Percentiles rank a stretch among this genome's conserved stretches.
Evolutionary conservation across 2,329 filamentous ascomycete species (phyloP).

Genomic region (Purpureocillium lavendulum): DNA sequence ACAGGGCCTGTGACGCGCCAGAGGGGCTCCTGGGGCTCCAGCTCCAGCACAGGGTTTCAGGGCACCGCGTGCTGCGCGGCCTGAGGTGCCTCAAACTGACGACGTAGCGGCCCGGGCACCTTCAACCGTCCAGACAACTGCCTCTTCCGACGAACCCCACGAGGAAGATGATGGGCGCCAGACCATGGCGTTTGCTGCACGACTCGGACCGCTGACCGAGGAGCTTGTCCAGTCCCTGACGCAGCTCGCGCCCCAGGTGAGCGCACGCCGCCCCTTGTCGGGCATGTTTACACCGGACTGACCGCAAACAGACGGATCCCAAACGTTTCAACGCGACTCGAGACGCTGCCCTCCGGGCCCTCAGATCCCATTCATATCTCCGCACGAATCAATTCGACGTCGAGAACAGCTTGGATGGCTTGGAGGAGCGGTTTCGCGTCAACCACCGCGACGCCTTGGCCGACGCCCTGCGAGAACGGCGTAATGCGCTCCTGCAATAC

Average conservation of each 20-base stretch:
- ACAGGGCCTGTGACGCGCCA: neutral
- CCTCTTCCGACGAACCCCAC: no score
- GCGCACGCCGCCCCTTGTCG: conserved; percentile 1
- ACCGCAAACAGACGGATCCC: conserved; percentile 14
- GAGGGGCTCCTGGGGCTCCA: conserved; percentile 2
- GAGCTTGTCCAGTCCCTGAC: conserved; percentile 62
- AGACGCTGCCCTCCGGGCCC: conserved; percentile 39
- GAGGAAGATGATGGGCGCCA: neutral
- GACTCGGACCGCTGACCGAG: conserved; percentile 56
- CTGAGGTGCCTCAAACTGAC: no score
- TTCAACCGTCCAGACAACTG: no score
- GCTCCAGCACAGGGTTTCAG: no score
- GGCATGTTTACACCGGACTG: conserved; percentile 1
- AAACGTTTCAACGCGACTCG: conserved; percentile 33
- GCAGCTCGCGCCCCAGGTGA: conserved; percentile 44
- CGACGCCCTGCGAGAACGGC: conserved; percentile 53
- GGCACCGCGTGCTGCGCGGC: no score
- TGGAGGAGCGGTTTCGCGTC: conserved; percentile 82
- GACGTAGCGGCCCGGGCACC: no score
- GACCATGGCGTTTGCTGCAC: conserved; percentile 62
- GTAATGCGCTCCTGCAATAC: conserved; percentile 48
- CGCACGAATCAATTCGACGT: conserved; percentile 73
- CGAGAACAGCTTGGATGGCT: conserved; percentile 52
- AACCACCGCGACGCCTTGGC: conserved; percentile 72
- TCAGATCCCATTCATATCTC: conserved; percentile 48